Evolutionary conservation across 495 filamentous ascomycete species (phyloP).

Genomic region (Viridothelium virens): DNA sequence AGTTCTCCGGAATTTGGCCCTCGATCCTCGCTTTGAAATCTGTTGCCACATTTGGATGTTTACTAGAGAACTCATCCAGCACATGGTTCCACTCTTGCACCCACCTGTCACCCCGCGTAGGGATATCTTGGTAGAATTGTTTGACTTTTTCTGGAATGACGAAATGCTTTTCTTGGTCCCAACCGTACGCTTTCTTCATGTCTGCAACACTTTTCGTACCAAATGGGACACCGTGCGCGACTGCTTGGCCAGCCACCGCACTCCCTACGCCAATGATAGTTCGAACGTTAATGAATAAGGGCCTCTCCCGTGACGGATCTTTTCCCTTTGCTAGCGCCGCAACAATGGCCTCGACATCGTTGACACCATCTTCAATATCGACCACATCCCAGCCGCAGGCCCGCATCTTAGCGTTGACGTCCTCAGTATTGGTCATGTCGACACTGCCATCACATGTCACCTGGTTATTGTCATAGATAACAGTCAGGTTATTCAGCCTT

Average conservation of each 20-base stretch:
- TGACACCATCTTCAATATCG: slow-evolving; percentile 47
- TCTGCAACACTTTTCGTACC: slow-evolving; percentile 41
- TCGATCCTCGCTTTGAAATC: slow-evolving; percentile 43
- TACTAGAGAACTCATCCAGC: slow-evolving; percentile 35
- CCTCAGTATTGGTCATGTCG: slow-evolving; percentile 49
- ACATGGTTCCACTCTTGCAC: slow-evolving; percentile 43
- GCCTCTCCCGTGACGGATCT: slow-evolving; percentile 36
- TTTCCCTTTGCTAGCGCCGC: slow-evolving; percentile 42
- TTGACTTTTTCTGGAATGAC: slow-evolving; percentile 41
- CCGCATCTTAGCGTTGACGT: slow-evolving; percentile 52
- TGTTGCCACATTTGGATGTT: slow-evolving; percentile 41
- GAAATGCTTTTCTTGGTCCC: slow-evolving; percentile 42
- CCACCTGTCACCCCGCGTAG: slow-evolving; percentile 35
- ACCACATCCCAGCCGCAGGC: slow-evolving; percentile 53
- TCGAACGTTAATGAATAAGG: slow-evolving; percentile 52
- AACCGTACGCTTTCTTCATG: slow-evolving; percentile 43
- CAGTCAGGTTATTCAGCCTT: slow-evolving; percentile 47
- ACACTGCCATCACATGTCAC: slow-evolving; percentile 53
- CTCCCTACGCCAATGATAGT: slow-evolving; percentile 52
- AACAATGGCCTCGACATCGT: slow-evolving; percentile 47
- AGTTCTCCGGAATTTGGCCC: slow-evolving; percentile 42
- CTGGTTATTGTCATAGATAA: slow-evolving; percentile 56
- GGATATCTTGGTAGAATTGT: slow-evolving; percentile 43
- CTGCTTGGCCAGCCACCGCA: slow-evolving; percentile 42
- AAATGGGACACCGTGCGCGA: slow-evolving; percentile 48